A percentile compares a stretch with the other conserved stretches of the same genome.
Conservation (phyloP, 192 early-diverging fungal genomes). For the Geosiphon pyriformis region DNA sequence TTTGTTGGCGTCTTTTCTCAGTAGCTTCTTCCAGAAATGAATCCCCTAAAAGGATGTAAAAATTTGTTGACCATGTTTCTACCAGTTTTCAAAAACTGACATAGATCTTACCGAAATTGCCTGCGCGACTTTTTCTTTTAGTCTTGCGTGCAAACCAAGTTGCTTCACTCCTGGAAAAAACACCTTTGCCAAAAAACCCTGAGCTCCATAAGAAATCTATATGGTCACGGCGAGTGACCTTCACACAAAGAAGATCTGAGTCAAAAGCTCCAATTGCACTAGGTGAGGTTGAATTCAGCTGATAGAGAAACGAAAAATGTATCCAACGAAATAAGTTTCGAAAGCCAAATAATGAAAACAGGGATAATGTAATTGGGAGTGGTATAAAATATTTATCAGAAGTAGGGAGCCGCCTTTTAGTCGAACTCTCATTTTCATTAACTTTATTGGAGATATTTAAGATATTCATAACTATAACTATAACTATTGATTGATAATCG, state of each 20-base stretch:
- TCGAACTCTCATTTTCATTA: too few relatives aligned
- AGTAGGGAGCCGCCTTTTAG: too few relatives aligned
- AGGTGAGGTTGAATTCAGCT: background rate
- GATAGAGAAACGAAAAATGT: background rate
- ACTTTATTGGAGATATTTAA: too few relatives aligned
- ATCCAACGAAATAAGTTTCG: background rate
- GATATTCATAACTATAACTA: too few relatives aligned
- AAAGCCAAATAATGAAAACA: background rate
- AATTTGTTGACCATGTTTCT: too few relatives aligned
- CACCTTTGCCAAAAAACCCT: slow-evolving; percentile 74
- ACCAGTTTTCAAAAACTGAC: too few relatives aligned
- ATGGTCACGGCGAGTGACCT: slow-evolving; percentile 26
- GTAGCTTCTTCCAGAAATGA: background rate
- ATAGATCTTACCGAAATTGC: too few relatives aligned
- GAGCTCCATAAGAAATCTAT: slow-evolving; percentile 48
- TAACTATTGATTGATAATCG: too few relatives aligned
- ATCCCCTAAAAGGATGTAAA: too few relatives aligned
- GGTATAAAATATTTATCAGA: too few relatives aligned
- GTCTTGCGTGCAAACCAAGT: slow-evolving; percentile 55
- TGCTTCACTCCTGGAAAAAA: slow-evolving; percentile 71
- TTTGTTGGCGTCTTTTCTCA: background rate
- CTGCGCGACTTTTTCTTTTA: background rate
- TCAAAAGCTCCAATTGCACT: slow-evolving; percentile 25
- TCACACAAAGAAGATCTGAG: slow-evolving; percentile 19
- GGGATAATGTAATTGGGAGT: background rate